These are phyloP conservation scores for Coemansia sp. DNA, from an alignment of 192 early-diverging fungal genomes.

Conservation along the genomic window DNA sequence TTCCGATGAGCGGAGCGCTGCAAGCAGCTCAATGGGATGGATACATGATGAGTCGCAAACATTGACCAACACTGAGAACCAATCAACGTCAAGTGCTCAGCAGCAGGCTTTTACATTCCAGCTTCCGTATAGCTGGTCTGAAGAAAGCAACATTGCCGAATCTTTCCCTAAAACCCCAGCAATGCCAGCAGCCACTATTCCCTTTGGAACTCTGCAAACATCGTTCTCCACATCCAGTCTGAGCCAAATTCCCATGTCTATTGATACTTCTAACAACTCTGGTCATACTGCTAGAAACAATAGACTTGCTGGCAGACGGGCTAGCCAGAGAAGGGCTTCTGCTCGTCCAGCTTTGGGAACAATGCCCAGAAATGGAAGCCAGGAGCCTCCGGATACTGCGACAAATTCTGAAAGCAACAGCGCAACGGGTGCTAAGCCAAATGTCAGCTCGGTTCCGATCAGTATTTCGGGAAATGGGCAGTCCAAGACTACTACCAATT, in stretches of 20 bases:
- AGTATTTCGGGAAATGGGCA: background rate
- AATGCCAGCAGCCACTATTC: background rate
- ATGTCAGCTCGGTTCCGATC: background rate
- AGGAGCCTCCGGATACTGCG: background rate
- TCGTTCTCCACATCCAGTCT: background rate
- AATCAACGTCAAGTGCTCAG: background rate
- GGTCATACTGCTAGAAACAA: background rate
- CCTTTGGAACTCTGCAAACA: background rate
- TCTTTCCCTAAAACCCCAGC: background rate
- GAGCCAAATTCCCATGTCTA: background rate
- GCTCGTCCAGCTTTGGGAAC: background rate
- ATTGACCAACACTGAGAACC: background rate
- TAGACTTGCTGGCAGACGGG: background rate
- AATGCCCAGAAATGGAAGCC: background rate
- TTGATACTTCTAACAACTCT: background rate
- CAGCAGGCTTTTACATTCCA: constrained; percentile 9
- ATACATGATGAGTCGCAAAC: background rate
- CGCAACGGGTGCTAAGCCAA: background rate
- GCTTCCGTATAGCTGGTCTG: constrained; percentile 10
- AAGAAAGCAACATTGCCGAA: background rate
- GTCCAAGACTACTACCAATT: constrained; percentile 31
- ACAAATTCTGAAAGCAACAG: background rate
- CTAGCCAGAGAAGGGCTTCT: background rate
- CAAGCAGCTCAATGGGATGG: background rate
- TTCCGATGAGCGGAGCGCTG: background rate